Conservation (phyloP, 2,329 filamentous ascomycete species). For the Drechslera avenae region DNA sequence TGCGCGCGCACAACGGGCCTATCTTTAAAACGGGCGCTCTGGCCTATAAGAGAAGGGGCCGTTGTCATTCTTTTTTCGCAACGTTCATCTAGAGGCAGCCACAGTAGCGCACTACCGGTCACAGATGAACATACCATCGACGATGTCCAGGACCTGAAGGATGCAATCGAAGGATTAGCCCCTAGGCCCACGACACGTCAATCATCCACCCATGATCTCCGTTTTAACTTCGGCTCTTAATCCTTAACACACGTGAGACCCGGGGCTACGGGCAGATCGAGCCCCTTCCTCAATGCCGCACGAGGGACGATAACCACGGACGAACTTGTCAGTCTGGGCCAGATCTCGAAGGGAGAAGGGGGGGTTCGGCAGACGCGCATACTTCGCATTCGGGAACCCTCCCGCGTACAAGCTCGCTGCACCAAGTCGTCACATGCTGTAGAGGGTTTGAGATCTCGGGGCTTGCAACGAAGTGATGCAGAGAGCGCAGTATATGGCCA, state of each 20-base stretch:
- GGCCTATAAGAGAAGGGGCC: slow-evolving; percentile 1
- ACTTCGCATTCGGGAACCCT: slow-evolving; percentile 12
- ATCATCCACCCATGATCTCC: slow-evolving; percentile 21
- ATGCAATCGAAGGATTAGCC: slow-evolving; percentile 12
- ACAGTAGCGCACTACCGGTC: neutral
- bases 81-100: slow-evolving; percentile 1
- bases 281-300: slow-evolving; percentile 1
- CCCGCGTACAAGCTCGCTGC: slow-evolving; percentile 9
- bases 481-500: neutral
- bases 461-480: slow-evolving; percentile 1
- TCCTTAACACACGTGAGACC: slow-evolving; percentile 17
- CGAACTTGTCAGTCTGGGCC: slow-evolving; percentile 7
- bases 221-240: slow-evolving; percentile 24
- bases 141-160: slow-evolving; percentile 15
- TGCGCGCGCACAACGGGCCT: slow-evolving; percentile 6
- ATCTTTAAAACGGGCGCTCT: neutral
- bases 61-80: slow-evolving; percentile 3
- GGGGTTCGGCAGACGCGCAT: slow-evolving; percentile 13
- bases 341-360: slow-evolving; percentile 1
- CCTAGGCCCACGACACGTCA: slow-evolving; percentile 20
- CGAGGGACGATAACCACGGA: slow-evolving; percentile 8
- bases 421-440: slow-evolving; percentile 9
- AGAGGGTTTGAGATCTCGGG: slow-evolving; percentile 3
- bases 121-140: slow-evolving; percentile 3
- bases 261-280: slow-evolving; percentile 21